These are phyloP conservation scores for Aspergillus mulundensis DNA, from an alignment of 495 filamentous ascomycete species.

Conservation along the genomic window DNA sequence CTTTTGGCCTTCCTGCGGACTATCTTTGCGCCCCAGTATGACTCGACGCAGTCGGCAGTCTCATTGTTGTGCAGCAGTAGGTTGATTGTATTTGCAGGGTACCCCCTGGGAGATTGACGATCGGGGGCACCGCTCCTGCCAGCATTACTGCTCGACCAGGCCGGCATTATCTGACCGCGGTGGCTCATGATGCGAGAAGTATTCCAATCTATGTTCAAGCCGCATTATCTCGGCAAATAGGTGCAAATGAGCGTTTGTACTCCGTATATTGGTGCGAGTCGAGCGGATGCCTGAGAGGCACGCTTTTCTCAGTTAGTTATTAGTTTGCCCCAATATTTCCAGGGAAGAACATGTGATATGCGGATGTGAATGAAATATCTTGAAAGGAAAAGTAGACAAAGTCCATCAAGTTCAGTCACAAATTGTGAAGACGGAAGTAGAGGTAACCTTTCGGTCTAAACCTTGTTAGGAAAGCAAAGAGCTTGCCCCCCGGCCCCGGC, in stretches of 20 bases:
- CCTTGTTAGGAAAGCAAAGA: slow-evolving; percentile 13
- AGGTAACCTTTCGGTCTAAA: background rate
- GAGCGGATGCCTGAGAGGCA: background rate
- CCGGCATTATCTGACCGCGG: background rate
- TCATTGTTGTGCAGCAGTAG: background rate
- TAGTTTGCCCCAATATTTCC: no score
- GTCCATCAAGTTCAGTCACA: no score
- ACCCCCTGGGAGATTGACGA: background rate
- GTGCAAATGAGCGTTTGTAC: background rate
- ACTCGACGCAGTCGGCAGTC: background rate
- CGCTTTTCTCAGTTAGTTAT: no score
- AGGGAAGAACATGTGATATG: no score
- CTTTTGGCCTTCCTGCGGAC: background rate
- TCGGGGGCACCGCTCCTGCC: background rate
- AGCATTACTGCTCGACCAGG: background rate
- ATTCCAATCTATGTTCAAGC: no score
- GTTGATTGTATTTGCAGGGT: background rate
- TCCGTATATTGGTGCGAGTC: background rate
- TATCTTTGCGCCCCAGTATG: background rate
- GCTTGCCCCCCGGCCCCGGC: background rate
- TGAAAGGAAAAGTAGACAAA: no score
- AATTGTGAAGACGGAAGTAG: no score
- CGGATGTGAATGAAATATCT: no score
- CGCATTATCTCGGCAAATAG: background rate
- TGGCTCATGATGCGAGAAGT: background rate